Evolutionary conservation across 2,329 filamentous ascomycete genomes (phyloP).

Genomic region (Rutstroemia sp.): DNA sequence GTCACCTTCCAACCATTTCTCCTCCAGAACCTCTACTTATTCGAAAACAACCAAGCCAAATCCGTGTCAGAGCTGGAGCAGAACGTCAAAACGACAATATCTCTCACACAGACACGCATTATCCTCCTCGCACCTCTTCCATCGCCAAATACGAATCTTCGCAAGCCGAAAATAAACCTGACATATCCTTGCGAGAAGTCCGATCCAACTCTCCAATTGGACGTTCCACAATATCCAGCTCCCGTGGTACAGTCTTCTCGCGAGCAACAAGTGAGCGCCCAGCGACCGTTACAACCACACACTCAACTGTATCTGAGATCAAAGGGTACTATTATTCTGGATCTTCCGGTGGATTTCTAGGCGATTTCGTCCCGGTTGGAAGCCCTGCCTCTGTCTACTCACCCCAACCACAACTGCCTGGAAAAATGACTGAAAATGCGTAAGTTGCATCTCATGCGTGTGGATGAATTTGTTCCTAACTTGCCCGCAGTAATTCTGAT

Average conservation of each 20-base stretch:
- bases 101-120: background rate
- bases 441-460: background rate
- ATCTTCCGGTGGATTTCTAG: background rate
- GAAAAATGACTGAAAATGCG: background rate
- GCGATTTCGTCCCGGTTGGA: conserved; percentile 6
- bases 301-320: conserved; percentile 3
- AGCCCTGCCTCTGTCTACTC: conserved; percentile 2
- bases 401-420: background rate
- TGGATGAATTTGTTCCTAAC: background rate
- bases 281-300: background rate
- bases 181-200: background rate
- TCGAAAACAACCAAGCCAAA: conserved; percentile 15
- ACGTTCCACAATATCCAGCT: background rate
- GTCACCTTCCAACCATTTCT: conserved; percentile 4
- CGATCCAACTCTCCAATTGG: background rate
- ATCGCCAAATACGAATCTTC: background rate
- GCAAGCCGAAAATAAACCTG: background rate
- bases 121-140: conserved; percentile 4
- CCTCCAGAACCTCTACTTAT: conserved; percentile 16
- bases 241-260: background rate
- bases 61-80: conserved; percentile 6
- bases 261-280: background rate
- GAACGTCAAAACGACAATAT: conserved; percentile 6
- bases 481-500: background rate
- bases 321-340: conserved; percentile 4